Conservation (phyloP, 164 flowering plant species). For the Macadamia tetraphylla region DNA sequence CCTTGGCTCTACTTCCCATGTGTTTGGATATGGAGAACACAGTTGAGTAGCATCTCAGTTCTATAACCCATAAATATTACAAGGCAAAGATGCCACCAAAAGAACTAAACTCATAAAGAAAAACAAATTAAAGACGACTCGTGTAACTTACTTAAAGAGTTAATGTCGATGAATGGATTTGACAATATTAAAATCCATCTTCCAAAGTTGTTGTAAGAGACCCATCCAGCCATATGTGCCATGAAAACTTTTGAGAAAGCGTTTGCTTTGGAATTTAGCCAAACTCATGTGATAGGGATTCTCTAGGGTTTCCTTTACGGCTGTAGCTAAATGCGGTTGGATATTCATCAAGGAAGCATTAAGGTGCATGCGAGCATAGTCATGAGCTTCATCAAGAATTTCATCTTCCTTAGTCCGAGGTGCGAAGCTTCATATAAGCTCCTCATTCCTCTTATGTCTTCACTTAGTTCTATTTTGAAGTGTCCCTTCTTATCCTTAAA, state of each 20-base stretch:
- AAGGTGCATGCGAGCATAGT: neutral
- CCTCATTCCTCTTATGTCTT: conserved; percentile 7
- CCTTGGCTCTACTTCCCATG: too few species aligned
- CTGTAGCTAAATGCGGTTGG: neutral
- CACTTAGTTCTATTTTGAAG: neutral
- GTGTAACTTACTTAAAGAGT: neutral
- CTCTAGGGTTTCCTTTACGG: conserved; percentile 4
- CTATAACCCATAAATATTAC: too few species aligned
- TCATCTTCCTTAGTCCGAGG: conserved; percentile 14
- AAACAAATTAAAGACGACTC: too few species aligned
- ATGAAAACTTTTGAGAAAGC: conserved; percentile 5
- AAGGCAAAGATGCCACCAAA: too few species aligned
- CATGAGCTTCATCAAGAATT: conserved; percentile 13
- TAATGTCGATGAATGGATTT: conserved; percentile 21
- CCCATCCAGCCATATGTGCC: neutral
- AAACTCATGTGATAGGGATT: conserved; percentile 19
- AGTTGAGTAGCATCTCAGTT: too few species aligned
- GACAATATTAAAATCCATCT: conserved; percentile 17
- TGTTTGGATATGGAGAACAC: too few species aligned
- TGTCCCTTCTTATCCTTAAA: neutral
- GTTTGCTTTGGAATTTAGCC: conserved; percentile 15
- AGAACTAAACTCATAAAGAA: too few species aligned
- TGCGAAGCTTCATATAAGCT: conserved; percentile 22
- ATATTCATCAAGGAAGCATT: neutral
- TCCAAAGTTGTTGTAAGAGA: conserved; percentile 11